Evolutionary conservation across 2,329 filamentous ascomycete genomes (phyloP).

Genomic region (Alternaria postmessia): DNA sequence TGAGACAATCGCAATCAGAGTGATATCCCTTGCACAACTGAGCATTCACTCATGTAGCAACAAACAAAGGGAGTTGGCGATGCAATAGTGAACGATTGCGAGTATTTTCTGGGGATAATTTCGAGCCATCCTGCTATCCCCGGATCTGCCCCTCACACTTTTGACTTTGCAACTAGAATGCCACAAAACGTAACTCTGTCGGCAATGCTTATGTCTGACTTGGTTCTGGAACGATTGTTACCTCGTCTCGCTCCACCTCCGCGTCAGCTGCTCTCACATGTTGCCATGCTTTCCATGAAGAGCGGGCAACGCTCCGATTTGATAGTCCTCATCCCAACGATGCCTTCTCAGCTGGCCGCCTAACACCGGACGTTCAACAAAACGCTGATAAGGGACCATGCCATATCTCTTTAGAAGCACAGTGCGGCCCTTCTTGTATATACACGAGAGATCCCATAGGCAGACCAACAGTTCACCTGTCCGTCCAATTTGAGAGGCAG

Average conservation of each 20-base stretch:
- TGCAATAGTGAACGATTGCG: background rate
- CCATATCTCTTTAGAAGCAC: background rate
- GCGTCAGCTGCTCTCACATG: conserved; percentile 29
- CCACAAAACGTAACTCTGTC: conserved; percentile 25
- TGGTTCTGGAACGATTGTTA: conserved; percentile 29
- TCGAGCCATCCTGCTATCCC: conserved; percentile 5
- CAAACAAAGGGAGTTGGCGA: background rate
- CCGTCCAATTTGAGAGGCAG: conserved; percentile 18
- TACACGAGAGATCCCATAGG: background rate
- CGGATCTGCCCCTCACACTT: conserved; percentile 13
- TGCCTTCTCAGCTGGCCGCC: conserved; percentile 12
- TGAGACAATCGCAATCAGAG: background rate
- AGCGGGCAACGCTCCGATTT: conserved; percentile 16
- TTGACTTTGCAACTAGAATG: conserved; percentile 20
- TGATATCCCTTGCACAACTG: background rate
- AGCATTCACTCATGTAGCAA: background rate
- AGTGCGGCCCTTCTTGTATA: conserved; percentile 1
- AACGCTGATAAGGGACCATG: background rate
- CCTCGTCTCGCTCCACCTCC: conserved; percentile 25
- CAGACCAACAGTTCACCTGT: background rate
- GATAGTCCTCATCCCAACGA: conserved; percentile 3
- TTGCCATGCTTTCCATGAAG: conserved; percentile 7
- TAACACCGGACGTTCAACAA: conserved; percentile 12
- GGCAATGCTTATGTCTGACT: conserved; percentile 13
- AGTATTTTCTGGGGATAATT: background rate